These are phyloP conservation scores for Solanum sejunctum DNA, from an alignment of 257 asterid genomes.

Conservation along the genomic window DNA sequence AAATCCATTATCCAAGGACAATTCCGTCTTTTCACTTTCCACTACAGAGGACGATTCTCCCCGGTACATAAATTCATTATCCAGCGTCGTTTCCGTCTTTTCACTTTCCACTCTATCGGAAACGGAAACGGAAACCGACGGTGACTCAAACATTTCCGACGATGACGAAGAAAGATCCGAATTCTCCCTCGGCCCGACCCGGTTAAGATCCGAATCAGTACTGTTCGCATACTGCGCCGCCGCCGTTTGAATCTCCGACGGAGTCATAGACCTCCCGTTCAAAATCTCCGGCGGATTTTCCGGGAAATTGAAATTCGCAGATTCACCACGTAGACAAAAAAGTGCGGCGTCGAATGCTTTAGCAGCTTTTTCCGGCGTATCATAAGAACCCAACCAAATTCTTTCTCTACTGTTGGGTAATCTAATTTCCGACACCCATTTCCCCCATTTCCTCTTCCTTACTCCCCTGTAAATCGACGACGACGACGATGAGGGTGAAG, in stretches of 20 bases:
- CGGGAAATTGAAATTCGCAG: slow-evolving; percentile 60
- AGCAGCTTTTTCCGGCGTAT: slow-evolving; percentile 65
- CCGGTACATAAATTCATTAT: slow-evolving; percentile 16
- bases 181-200: slow-evolving; percentile 4
- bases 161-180: slow-evolving; percentile 22
- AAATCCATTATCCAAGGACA: slow-evolving; percentile 33
- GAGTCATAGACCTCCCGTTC: slow-evolving; percentile 42
- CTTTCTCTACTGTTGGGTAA: slow-evolving; percentile 64
- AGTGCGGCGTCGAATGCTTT: slow-evolving; percentile 65
- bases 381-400: slow-evolving; percentile 69
- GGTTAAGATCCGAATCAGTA: background rate
- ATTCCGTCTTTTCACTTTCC: slow-evolving; percentile 25
- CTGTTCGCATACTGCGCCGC: slow-evolving; percentile 53
- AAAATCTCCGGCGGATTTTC: slow-evolving; percentile 24
- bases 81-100: slow-evolving; percentile 35
- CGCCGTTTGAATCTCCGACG: slow-evolving; percentile 49
- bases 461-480: slow-evolving; percentile 47
- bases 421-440: slow-evolving; percentile 57
- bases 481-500: slow-evolving; percentile 8
- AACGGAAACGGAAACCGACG: slow-evolving; percentile 41
- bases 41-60: slow-evolving; percentile 18
- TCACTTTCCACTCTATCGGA: slow-evolving; percentile 21
- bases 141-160: slow-evolving; percentile 26
- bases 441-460: slow-evolving; percentile 71
- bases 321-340: slow-evolving; percentile 53